Percentiles rank a stretch among this genome's conserved stretches.
These are phyloP conservation scores for Leishmania amazonensis DNA, from an alignment of 208 protist genomes.

Conservation along the genomic window DNA sequence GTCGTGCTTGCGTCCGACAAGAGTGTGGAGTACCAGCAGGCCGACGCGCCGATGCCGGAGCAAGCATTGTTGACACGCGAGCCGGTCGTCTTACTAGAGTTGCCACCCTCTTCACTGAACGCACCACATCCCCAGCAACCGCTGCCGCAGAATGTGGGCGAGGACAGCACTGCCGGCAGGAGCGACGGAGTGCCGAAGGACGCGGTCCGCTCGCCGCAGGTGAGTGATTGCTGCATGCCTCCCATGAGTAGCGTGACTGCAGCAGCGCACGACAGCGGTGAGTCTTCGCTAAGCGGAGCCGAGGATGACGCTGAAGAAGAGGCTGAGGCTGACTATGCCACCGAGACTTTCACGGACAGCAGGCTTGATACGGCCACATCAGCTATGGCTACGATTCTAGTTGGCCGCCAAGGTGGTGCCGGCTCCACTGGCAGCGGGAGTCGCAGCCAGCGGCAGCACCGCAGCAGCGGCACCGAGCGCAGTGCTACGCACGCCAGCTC, in stretches of 20 bases:
- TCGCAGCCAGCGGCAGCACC: not conserved
- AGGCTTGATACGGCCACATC: not conserved
- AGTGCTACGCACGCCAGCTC: constrained; percentile 4
- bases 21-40: not conserved
- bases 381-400: not conserved
- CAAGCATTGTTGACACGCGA: not conserved
- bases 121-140: not conserved
- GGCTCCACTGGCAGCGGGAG: not conserved
- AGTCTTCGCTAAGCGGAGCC: not conserved
- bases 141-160: not conserved
- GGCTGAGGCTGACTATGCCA: not conserved
- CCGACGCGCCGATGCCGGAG: not conserved
- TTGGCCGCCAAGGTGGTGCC: not conserved
- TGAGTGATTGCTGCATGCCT: not conserved
- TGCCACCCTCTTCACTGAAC: not conserved
- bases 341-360: not conserved
- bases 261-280: constrained; percentile 1
- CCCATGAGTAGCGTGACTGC: not conserved
- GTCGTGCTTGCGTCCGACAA: not conserved
- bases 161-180: not conserved
- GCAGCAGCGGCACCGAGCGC: constrained; percentile 11
- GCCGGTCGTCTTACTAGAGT: not conserved
- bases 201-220: not conserved
- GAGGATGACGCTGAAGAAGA: not conserved
- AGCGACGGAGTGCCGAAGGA: not conserved